Percentiles rank a stretch among this genome's conserved stretches.
phyloP scores from a whole-genome alignment of 257 asterid species.

The Solanum corneliomulleri region DNA sequence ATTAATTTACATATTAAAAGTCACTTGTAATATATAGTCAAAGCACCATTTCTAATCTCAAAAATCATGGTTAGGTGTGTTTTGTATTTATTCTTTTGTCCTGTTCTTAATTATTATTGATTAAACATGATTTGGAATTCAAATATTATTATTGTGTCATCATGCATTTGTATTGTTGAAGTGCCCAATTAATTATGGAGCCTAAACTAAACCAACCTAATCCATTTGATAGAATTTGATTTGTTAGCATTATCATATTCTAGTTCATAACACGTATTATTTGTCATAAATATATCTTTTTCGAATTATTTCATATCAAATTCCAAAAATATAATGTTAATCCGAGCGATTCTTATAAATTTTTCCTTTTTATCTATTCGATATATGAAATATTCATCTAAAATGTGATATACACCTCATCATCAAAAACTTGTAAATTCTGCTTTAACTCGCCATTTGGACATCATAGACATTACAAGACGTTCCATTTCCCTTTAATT shows the following conservation, averaged over 20 bases:
- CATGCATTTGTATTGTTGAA: background rate
- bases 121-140: background rate
- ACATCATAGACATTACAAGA: background rate
- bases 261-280: background rate
- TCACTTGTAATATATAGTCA: background rate
- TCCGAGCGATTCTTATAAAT: rapidly evolving
- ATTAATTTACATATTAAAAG: background rate
- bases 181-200: background rate
- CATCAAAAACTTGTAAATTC: too few species aligned
- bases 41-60: background rate
- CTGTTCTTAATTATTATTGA: background rate
- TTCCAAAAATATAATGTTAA: background rate
- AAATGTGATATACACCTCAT: background rate
- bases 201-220: background rate
- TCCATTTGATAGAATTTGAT: background rate
- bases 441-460: background rate
- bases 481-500: background rate
- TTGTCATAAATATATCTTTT: rapidly evolving
- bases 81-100: background rate
- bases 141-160: background rate
- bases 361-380: too few species aligned
- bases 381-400: background rate
- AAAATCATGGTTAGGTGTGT: background rate
- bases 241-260: background rate
- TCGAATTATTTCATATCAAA: too few species aligned